A percentile compares a stretch with the other conserved stretches of the same genome.
phyloP scores from a whole-genome alignment of 2,329 filamentous ascomycete genomes.

The Colletotrichum shisoi region DNA sequence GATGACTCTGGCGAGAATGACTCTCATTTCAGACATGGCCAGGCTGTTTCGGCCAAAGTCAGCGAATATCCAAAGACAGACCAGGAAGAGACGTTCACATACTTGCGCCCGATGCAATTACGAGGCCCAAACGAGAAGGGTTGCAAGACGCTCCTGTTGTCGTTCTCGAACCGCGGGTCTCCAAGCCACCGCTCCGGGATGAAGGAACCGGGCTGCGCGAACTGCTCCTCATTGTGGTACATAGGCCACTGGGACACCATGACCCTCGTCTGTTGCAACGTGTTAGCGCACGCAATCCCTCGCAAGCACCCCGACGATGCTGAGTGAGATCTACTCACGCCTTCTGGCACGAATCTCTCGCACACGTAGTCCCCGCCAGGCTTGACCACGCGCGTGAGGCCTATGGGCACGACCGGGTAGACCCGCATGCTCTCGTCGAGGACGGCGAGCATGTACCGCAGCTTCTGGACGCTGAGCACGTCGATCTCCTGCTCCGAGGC shows the following conservation, averaged over 20 bases:
- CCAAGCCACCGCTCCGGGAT: conserved; percentile 54
- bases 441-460: conserved; percentile 53
- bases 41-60: conserved; percentile 42
- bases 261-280: conserved; percentile 42
- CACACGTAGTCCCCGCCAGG: conserved; percentile 47
- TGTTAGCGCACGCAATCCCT: neutral
- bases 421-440: conserved; percentile 54
- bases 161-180: conserved; percentile 40
- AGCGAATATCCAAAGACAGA: no score
- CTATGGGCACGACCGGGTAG: conserved; percentile 45
- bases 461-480: conserved; percentile 43
- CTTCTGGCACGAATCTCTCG: conserved; percentile 46
- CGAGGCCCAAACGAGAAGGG: conserved; percentile 59
- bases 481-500: conserved; percentile 50
- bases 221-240: conserved; percentile 46
- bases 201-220: conserved; percentile 55
- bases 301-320: neutral
- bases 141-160: conserved; percentile 51
- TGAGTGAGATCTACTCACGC: conserved; percentile 44
- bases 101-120: conserved; percentile 61
- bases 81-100: conserved; percentile 27
- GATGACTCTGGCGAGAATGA: conserved; percentile 56
- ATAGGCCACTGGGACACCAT: conserved; percentile 50
- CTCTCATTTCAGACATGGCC: conserved; percentile 59
- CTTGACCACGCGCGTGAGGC: conserved; percentile 44